These are phyloP conservation scores for Phyllosticta citribraziliensis DNA, from an alignment of 2,329 filamentous ascomycete genomes.

Conservation along the genomic window DNA sequence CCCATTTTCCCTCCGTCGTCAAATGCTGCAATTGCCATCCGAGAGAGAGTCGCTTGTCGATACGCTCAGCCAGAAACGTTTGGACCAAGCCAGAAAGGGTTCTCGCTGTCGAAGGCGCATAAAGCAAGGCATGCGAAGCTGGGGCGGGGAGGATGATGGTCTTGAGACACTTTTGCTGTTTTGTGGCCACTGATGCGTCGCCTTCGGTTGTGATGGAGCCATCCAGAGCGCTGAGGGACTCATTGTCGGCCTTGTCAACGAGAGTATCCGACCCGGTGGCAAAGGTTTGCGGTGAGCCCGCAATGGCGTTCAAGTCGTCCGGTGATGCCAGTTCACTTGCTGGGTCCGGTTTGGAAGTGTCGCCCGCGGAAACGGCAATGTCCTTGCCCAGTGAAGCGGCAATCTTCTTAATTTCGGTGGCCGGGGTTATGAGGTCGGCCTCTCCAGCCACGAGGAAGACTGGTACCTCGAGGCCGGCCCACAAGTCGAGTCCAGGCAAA, in stretches of 20 bases:
- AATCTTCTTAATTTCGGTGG: constrained; percentile 61
- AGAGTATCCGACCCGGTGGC: constrained; percentile 6
- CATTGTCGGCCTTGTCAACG: constrained; percentile 2
- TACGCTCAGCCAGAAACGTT: constrained; percentile 64
- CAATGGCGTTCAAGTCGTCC: constrained; percentile 27
- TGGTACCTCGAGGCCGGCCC: constrained; percentile 63
- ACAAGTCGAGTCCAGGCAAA: constrained; percentile 58
- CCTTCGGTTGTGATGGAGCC: constrained; percentile 21
- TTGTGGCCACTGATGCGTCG: constrained; percentile 34
- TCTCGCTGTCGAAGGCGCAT: constrained; percentile 64
- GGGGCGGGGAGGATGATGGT: constrained; percentile 63
- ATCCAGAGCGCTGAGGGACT: constrained; percentile 1
- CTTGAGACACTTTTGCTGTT: constrained; percentile 43
- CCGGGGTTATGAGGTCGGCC: constrained; percentile 65
- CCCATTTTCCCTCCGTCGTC: constrained; percentile 88
- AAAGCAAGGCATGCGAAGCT: constrained; percentile 75
- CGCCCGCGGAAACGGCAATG: constrained; percentile 11
- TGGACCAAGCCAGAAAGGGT: constrained; percentile 72
- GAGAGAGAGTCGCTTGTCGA: constrained; percentile 69
- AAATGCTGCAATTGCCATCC: constrained; percentile 89
- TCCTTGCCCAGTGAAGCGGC: constrained; percentile 32
- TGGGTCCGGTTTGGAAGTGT: constrained; percentile 18
- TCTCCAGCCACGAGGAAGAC: constrained; percentile 72
- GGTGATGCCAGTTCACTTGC: constrained; percentile 37
- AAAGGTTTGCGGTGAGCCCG: constrained; percentile 3